Percentiles rank a stretch among this genome's conserved stretches.
These are phyloP conservation scores for Ampelomyces quisqualis DNA, from an alignment of 2,329 filamentous ascomycete species.

Conservation along the genomic window DNA sequence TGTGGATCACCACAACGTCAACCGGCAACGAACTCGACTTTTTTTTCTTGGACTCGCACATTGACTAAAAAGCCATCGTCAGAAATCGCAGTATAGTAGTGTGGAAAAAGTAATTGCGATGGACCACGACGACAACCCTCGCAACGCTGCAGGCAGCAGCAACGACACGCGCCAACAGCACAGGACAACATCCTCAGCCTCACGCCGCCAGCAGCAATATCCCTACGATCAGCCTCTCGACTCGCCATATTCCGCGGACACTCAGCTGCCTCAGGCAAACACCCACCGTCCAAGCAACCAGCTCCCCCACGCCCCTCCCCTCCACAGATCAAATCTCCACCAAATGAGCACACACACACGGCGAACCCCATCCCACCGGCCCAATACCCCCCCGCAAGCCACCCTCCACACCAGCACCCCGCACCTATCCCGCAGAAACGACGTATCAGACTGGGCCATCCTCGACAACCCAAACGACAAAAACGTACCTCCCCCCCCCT, in stretches of 20 bases:
- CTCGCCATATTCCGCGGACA: background rate
- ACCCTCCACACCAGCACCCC: no score
- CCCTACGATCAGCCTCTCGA: background rate
- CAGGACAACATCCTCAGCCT: background rate
- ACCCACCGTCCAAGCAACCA: background rate
- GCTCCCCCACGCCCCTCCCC: no score
- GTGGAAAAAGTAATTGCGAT: background rate
- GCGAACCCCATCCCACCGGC: no score
- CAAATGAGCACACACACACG: no score
- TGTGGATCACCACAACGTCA: background rate
- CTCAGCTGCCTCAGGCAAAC: no score
- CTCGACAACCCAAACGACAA: background rate
- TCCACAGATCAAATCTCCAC: no score
- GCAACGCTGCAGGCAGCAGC: constrained; percentile 13
- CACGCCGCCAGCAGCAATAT: background rate
- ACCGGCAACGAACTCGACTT: background rate
- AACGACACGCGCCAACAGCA: background rate
- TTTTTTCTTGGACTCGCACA: no score
- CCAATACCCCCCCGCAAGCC: no score
- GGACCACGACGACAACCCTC: background rate
- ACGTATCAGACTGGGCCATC: background rate
- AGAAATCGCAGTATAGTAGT: no score
- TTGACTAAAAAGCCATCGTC: no score
- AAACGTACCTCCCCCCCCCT: background rate
- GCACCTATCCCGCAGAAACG: no score